Base-by-base conservation (phyloP, 2,329 filamentous ascomycete species). In the Drechslerella stenobrocha region DNA sequence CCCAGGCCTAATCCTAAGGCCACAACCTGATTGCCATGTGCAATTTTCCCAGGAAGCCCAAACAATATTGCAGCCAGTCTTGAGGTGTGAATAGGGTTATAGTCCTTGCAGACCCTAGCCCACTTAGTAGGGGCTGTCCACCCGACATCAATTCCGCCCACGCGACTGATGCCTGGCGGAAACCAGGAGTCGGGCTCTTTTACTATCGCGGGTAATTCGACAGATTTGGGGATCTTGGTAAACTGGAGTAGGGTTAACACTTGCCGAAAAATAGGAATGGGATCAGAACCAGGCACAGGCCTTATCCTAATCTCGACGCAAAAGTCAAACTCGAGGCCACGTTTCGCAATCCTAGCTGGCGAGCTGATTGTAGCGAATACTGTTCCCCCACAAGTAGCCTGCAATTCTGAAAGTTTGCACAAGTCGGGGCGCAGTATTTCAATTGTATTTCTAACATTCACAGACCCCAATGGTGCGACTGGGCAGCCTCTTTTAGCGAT, bases 101-200 rank as follows among this genome's bases (percentile, higher is more conserved):
- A 66, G 24, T 66, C 61, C 6, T 66, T 66, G 26, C 61, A 66
- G 23, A 66, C 28, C 18, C 53, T 66, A 2, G 61, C 61, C 53
- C 61, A 66, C 11, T 59, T 52, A 26, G n/a, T 42, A 11, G 61
- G 61, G 15, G 34, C 53, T 5, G 22, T 30, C 40, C 23, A 48
- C 5, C 30, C 37, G 23, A 66, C 26, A 6, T 37, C 9, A 1
- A 59, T n/a, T 20, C 35, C n/a, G 6, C 53, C 40, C 3, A n/a
- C n/a, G 6, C 24, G 8, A n/a, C n/a, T 2, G 23, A 32, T 6
- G 13, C 48, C 52, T 11, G 58, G 13, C 18, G 30, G 26, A 15
- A 66, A 58, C 23, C 58, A 40, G 13, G 53, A 58, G 9, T 59
- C 52, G 5, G 52, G 24, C 15, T 58, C 46, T 11, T 24, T 28